Conservation (phyloP, 2,329 filamentous ascomycete genomes). For the Colletotrichum orchidophilum region DNA sequence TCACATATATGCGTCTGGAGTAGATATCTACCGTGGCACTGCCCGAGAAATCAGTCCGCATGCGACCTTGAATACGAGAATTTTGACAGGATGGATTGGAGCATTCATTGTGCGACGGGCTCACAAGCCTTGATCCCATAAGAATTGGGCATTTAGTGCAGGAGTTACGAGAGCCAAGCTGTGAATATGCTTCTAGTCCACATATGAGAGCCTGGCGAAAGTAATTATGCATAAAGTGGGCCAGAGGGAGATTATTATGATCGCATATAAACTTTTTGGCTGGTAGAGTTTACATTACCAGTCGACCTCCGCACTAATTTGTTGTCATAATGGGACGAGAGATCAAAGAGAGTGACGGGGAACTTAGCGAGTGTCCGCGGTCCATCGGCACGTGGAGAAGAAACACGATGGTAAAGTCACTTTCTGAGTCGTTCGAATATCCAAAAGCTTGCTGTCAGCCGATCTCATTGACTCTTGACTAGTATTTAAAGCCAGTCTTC, state of each 20-base stretch:
- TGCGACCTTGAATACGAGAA: slow-evolving; percentile 31
- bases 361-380: slow-evolving; percentile 6
- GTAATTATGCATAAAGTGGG: background rate
- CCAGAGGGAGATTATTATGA: background rate
- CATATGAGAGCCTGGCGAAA: background rate
- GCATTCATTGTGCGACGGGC: background rate
- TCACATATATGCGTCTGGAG: slow-evolving; percentile 21
- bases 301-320: background rate
- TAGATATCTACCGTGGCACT: slow-evolving; percentile 14
- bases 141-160: background rate
- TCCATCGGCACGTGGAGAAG: background rate
- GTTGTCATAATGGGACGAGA: slow-evolving; percentile 5
- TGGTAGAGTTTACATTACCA: background rate
- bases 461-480: background rate
- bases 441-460: background rate
- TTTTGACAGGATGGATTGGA: background rate
- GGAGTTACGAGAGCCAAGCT: background rate
- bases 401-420: slow-evolving; percentile 22
- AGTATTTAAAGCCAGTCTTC: slow-evolving; percentile 10
- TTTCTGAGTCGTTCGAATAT: background rate
- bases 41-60: slow-evolving; percentile 20
- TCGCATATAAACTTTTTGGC: background rate
- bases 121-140: background rate
- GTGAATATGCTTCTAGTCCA: background rate
- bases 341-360: background rate